Evolutionary conservation across 83 land plant species (phyloP).

Genomic region (Picea abies): DNA sequence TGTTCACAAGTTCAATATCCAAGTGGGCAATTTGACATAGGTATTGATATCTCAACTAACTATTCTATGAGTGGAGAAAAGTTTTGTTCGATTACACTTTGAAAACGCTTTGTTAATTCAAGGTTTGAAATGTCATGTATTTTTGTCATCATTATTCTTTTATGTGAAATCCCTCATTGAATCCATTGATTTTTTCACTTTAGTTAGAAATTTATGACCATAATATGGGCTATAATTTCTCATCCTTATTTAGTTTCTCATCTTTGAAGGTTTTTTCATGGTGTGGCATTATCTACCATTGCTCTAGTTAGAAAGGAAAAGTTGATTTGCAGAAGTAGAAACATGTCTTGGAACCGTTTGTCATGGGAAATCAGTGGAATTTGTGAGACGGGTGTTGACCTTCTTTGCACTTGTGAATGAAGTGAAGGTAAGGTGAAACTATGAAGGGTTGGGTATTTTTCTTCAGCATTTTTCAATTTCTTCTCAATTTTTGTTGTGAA

Average conservation of each 20-base stretch:
- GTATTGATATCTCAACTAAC: conserved; percentile 30
- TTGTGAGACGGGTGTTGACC: too few relatives aligned
- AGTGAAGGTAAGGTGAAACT: too few relatives aligned
- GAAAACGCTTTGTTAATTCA: not conserved
- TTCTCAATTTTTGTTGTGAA: too few relatives aligned
- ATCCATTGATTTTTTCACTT: not conserved
- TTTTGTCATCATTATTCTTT: not conserved
- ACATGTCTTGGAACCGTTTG: too few relatives aligned
- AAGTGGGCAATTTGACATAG: conserved; percentile 94
- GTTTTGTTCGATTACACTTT: not conserved
- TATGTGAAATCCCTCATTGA: not conserved
- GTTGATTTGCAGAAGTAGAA: too few relatives aligned
- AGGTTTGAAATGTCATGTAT: not conserved
- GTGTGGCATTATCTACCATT: too few relatives aligned
- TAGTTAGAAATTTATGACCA: not conserved
- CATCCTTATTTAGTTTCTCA: not conserved
- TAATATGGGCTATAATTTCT: not conserved
- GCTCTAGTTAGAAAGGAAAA: too few relatives aligned
- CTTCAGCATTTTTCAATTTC: too few relatives aligned
- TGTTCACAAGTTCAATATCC: conserved; percentile 83
- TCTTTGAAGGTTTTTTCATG: not conserved
- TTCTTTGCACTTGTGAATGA: too few relatives aligned
- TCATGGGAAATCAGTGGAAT: too few relatives aligned
- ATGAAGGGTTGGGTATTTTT: too few relatives aligned
- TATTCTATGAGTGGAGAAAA: not conserved